Conservation (phyloP, 305 asterid genomes). For the Ajuga reptans region DNA sequence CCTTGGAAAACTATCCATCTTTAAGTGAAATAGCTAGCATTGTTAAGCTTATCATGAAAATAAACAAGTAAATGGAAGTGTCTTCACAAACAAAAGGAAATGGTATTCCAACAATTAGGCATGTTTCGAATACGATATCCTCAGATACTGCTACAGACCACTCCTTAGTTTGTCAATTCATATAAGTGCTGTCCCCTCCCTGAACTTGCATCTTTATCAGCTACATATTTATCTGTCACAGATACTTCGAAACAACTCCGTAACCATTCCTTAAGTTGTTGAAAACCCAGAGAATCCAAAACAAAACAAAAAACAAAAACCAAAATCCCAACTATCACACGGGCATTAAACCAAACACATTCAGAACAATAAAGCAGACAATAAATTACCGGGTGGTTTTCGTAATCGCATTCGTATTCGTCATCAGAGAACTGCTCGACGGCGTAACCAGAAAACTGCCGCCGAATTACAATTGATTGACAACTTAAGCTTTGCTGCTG, state of each 20-base stretch:
- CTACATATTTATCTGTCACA: background rate
- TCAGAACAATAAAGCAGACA: background rate
- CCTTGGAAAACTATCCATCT: background rate
- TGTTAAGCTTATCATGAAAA: background rate
- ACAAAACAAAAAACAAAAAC: too few species aligned
- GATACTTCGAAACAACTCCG: background rate
- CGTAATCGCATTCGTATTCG: constrained; percentile 91
- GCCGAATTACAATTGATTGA: constrained; percentile 23
- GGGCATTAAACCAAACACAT: constrained; percentile 27
- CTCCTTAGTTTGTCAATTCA: background rate
- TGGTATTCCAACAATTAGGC: constrained; percentile 1
- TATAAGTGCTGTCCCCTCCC: background rate
- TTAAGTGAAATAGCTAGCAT: background rate
- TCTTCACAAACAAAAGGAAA: background rate
- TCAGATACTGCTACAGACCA: background rate
- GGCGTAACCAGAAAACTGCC: constrained; percentile 50
- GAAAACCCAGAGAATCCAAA: constrained; percentile 2
- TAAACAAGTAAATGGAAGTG: background rate
- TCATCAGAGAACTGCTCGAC: constrained; percentile 91
- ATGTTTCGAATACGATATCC: background rate
- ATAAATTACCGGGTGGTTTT: constrained; percentile 57
- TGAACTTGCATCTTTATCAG: background rate
- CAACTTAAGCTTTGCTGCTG: constrained; percentile 19
- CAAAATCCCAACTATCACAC: background rate
- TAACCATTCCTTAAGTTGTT: background rate